Evolutionary conservation across 176 grass and related monocot genomes (phyloP).

Genomic region (Eleusine indica): DNA sequence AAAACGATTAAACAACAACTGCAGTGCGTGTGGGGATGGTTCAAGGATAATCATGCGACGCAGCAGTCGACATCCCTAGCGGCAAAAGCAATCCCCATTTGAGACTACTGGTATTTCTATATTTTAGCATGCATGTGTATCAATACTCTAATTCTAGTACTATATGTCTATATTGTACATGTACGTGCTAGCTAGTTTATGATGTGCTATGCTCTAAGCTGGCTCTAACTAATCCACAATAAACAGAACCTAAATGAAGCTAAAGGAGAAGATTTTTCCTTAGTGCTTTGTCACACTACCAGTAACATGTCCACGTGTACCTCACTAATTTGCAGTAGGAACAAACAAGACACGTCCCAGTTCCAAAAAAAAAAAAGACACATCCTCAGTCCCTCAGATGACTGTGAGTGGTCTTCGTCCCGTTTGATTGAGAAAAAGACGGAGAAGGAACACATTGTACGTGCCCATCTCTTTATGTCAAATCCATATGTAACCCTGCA

Average conservation of each 20-base stretch:
- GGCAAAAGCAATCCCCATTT: constrained; percentile 42
- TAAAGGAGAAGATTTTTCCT: neutral
- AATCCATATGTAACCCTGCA: constrained; percentile 28
- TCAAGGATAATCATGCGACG: constrained; percentile 36
- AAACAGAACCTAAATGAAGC: neutral
- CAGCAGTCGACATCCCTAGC: constrained; percentile 34
- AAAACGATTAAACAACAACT: constrained; percentile 34
- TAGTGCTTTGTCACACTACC: neutral
- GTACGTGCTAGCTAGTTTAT: neutral
- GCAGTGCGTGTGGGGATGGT: constrained; percentile 41
- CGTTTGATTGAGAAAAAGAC: constrained; percentile 28
- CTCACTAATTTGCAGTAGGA: constrained; percentile 22
- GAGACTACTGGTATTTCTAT: constrained; percentile 12
- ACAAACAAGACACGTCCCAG: constrained; percentile 8
- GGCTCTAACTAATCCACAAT: constrained; percentile 46
- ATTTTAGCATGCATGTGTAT: constrained; percentile 23
- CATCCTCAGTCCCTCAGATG: neutral
- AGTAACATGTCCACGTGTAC: constrained; percentile 22
- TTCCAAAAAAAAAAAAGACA: neutral
- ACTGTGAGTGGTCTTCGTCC: constrained; percentile 16
- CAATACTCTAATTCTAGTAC: constrained; percentile 13
- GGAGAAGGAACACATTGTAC: constrained; percentile 32
- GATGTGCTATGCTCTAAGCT: neutral
- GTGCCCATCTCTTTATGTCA: constrained; percentile 50
- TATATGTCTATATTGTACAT: neutral